phyloP scores from a whole-genome alignment of 768 basidiomycete species.

The Tylopilus intermedius region DNA sequence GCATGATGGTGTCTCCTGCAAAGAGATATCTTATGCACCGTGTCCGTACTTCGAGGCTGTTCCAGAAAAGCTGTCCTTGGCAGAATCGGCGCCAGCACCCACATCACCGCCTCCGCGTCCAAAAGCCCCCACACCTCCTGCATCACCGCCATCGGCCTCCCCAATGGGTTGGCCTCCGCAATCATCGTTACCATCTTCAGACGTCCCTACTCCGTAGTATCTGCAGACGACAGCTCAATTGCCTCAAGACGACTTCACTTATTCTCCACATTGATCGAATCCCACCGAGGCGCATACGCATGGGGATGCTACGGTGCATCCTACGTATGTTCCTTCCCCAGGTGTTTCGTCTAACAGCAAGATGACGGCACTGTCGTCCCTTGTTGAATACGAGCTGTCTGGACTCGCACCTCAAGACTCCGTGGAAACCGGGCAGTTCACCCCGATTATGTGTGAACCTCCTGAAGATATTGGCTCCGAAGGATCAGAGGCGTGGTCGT shows the following conservation, averaged over 20 bases:
- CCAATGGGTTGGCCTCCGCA: constrained; percentile 12
- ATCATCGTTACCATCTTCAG: constrained; percentile 12
- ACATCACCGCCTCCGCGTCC: constrained; percentile 20
- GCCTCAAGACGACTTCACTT: constrained; percentile 23
- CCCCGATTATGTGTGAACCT: constrained; percentile 26
- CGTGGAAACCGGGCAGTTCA: constrained; percentile 25
- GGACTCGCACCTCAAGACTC: constrained; percentile 12
- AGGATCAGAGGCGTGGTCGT: constrained; percentile 15
- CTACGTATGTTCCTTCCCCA: constrained; percentile 15
- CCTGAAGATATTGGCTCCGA: constrained; percentile 26
- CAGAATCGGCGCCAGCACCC: constrained; percentile 15
- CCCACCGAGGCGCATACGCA: constrained; percentile 6
- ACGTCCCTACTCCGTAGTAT: constrained; percentile 22
- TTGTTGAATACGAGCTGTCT: constrained; percentile 10
- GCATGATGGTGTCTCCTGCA: constrained; percentile 19
- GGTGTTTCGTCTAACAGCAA: constrained; percentile 10
- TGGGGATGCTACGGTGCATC: constrained; percentile 18
- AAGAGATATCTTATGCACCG: constrained; percentile 7
- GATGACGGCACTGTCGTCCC: constrained; percentile 15
- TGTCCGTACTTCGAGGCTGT: constrained; percentile 18
- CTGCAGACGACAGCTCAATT: constrained; percentile 23
- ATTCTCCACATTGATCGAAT: constrained; percentile 22
- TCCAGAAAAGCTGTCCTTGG: constrained; percentile 19
- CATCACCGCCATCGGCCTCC: constrained; percentile 15
- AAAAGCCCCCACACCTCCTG: constrained; percentile 14